Percentiles rank a stretch among this genome's conserved stretches.
Evolutionary conservation across 2,329 filamentous ascomycete species (phyloP).

Genomic region (Laburnicola sp.): DNA sequence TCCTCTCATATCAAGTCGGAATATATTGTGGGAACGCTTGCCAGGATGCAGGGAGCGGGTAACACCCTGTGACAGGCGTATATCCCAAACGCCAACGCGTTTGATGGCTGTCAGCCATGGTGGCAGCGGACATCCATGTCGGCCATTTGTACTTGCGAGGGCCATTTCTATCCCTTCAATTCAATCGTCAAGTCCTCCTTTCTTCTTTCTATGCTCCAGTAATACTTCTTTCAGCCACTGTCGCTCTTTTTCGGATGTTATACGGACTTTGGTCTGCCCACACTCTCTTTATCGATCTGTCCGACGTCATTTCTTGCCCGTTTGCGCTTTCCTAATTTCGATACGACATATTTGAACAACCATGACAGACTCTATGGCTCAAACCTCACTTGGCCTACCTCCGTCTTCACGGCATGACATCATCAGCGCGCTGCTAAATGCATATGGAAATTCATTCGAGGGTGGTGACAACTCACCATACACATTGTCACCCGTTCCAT

Average conservation of each 20-base stretch:
- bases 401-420: constrained; percentile 43
- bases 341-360: constrained; percentile 6
- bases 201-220: constrained; percentile 25
- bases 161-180: constrained; percentile 30
- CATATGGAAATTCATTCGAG: constrained; percentile 42
- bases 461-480: constrained; percentile 28
- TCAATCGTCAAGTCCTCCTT: constrained; percentile 23
- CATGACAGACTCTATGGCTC: constrained; percentile 35
- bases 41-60: constrained; percentile 3
- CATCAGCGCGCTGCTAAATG: constrained; percentile 44
- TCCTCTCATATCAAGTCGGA: constrained; percentile 21
- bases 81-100: constrained; percentile 43
- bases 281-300: constrained; percentile 19
- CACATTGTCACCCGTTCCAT: constrained; percentile 25
- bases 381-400: constrained; percentile 26
- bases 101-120: constrained; percentile 33
- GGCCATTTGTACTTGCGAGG: constrained; percentile 38
- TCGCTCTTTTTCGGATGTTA: constrained; percentile 15
- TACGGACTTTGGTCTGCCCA: constrained; percentile 10
- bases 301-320: constrained; percentile 12
- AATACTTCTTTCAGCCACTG: constrained; percentile 28
- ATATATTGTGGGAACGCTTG: background rate
- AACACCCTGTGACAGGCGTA: constrained; percentile 30
- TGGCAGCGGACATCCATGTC: constrained; percentile 35
- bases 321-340: background rate